phyloP scores from a whole-genome alignment of 345 rosid species.

The Eutrema yunnanense region DNA sequence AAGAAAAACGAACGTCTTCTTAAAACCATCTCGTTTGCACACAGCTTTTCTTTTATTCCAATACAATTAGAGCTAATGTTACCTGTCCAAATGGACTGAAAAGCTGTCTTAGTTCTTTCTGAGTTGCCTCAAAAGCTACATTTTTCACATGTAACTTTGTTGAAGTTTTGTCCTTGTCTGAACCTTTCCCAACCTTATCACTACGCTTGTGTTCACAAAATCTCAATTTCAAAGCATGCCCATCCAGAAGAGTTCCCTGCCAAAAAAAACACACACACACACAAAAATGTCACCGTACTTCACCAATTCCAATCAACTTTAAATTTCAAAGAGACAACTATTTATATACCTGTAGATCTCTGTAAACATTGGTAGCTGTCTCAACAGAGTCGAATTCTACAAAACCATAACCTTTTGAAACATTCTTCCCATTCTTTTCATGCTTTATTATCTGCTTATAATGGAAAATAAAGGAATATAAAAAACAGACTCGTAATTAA shows the following conservation, averaged over 20 bases:
- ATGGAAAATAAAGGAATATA: conserved; percentile 2
- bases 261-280: not conserved
- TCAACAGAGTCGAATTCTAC: conserved; percentile 80
- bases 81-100: conserved; percentile 98
- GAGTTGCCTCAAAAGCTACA: conserved; percentile 94
- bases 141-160: conserved; percentile 82
- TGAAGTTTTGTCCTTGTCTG: conserved; percentile 53
- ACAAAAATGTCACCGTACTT: not conserved
- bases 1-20: not conserved
- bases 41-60: not conserved
- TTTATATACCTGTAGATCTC: conserved; percentile 65
- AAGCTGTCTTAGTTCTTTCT: conserved; percentile 80
- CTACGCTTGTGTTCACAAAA: conserved; percentile 72
- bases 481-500: not conserved
- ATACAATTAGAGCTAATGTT: not conserved
- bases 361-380: conserved; percentile 57
- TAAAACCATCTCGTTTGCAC: not conserved
- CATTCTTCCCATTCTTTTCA: conserved; percentile 67
- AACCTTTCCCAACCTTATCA: conserved; percentile 47
- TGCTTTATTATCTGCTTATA: conserved; percentile 70
- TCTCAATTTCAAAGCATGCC: conserved; percentile 85
- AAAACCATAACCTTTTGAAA: conserved; percentile 93
- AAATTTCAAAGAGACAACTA: not conserved
- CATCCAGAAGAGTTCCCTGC: conserved; percentile 86
- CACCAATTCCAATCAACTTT: not conserved